Base-by-base conservation (phyloP, 164 flowering plant genomes). In the Berberis vulgaris region DNA sequence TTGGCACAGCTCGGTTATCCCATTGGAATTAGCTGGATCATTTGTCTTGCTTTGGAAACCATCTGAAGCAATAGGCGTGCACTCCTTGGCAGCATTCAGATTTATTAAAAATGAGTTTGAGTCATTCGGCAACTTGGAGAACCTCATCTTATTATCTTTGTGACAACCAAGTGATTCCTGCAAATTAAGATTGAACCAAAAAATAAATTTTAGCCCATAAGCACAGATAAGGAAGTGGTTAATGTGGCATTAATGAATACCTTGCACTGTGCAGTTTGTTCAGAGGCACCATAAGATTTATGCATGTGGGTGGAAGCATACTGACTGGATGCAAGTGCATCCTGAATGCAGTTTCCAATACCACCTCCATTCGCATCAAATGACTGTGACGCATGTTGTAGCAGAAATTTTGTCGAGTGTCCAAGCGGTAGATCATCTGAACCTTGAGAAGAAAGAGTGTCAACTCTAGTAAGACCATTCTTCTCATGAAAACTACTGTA, bases 1-100 rank as follows among this genome's bases (percentile, higher is more conserved):
- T 61, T 70, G 81, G 68, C 89, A 84, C 68, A 53, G 63, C 61
- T 77, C 80, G 42, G 83, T 76, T 61, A 61, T 58, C 8, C 43
- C 66, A 49, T 13, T 38, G 38, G 8, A 67, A 72, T 64, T 64
- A 38, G 60, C 66, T 69, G 40, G 61, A 52, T 60, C 67, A 59
- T 65, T 67, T 45, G 66, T 63, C 40, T 62, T 67, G 43, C 58
- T 65, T 4, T 63, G 69, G 58, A 71, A 44, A 54, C 71, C 74
- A 69, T 71, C 69, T 47, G 63, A 63, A 59, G 63, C 53, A 46
- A 46, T 41, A 70, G 38, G 52, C 50, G 5, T 38, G 43, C 49
- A 62, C 54, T 58, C 78, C 57, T 50, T 62, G 12, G 46, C 44
- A 45, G 62, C 63, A 67, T 67, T 62, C 40, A 47, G 41, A 53